phyloP scores from a whole-genome alignment of 139 green algal species.

The Picochlorum costavermella region DNA sequence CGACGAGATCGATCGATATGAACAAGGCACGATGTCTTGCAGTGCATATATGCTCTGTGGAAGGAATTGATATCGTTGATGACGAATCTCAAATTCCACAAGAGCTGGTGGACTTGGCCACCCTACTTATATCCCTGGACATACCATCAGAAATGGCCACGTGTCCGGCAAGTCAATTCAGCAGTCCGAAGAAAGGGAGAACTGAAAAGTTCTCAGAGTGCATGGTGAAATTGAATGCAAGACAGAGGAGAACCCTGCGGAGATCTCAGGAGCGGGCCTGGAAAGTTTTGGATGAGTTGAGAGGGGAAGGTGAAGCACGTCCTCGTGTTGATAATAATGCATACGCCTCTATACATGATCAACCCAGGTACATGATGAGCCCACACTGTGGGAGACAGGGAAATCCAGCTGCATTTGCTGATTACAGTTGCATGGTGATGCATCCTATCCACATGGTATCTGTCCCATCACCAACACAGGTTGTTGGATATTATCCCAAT shows the following conservation, averaged over 20 bases:
- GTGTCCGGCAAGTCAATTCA: background rate
- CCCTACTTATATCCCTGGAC: background rate
- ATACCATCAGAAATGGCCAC: background rate
- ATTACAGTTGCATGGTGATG: too few relatives aligned
- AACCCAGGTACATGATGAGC: background rate
- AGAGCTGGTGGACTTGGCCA: background rate
- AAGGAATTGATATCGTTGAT: background rate
- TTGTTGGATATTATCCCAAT: too few relatives aligned
- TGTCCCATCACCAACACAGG: too few relatives aligned
- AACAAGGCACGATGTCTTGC: background rate
- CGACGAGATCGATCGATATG: background rate
- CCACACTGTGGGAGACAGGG: background rate
- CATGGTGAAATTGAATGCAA: constrained; percentile 21
- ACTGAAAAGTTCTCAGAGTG: background rate
- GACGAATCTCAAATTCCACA: background rate
- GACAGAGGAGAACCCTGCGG: constrained; percentile 34
- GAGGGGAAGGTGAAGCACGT: background rate
- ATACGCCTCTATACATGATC: background rate
- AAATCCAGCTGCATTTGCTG: too few relatives aligned
- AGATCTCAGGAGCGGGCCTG: constrained; percentile 31
- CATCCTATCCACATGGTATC: too few relatives aligned
- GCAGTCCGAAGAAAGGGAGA: background rate
- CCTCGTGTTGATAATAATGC: background rate
- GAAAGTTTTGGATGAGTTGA: constrained; percentile 20
- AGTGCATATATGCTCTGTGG: background rate